phyloP scores from a whole-genome alignment of 352 stramenopile genomes.

The Phytophthora idaei region DNA sequence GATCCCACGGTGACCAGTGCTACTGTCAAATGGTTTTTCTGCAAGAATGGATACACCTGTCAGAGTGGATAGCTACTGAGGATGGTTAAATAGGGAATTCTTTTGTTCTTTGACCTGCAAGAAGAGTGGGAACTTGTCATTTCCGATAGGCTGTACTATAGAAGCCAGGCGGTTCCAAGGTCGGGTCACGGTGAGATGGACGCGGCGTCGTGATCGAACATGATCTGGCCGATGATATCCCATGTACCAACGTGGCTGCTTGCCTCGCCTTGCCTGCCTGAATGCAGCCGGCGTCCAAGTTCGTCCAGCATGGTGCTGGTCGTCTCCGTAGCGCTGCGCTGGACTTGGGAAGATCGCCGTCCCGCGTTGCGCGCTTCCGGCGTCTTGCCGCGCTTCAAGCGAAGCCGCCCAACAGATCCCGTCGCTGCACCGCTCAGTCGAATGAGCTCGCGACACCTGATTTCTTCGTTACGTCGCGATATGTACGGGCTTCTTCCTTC shows the following conservation, averaged over 20 bases:
- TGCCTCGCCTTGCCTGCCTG: background rate
- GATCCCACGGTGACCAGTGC: conserved; percentile 15
- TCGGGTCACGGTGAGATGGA: conserved; percentile 24
- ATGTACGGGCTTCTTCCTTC: conserved; percentile 15
- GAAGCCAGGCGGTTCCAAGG: conserved; percentile 17
- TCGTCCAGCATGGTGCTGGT: background rate
- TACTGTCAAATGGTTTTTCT: conserved; percentile 28
- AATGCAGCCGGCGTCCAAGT: background rate
- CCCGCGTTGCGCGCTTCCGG: background rate
- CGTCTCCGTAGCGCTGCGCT: background rate
- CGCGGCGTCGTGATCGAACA: conserved; percentile 15
- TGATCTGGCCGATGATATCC: conserved; percentile 34
- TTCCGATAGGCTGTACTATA: conserved; percentile 31
- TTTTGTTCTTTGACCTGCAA: background rate
- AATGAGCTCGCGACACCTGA: conserved; percentile 36
- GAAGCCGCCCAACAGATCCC: background rate
- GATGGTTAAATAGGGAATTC: background rate
- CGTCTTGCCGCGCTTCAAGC: conserved; percentile 4
- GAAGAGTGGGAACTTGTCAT: conserved; percentile 5
- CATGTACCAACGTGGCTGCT: conserved; percentile 17
- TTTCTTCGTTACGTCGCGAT: conserved; percentile 41
- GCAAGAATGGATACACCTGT: background rate
- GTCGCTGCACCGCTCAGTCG: conserved; percentile 22
- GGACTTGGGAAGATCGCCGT: background rate
- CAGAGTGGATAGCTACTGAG: background rate